Percentiles rank a stretch among this genome's conserved stretches.
These are phyloP conservation scores for Starmerella gropengiesseri DNA, from an alignment of 805 yeast genomes.

Conservation along the genomic window DNA sequence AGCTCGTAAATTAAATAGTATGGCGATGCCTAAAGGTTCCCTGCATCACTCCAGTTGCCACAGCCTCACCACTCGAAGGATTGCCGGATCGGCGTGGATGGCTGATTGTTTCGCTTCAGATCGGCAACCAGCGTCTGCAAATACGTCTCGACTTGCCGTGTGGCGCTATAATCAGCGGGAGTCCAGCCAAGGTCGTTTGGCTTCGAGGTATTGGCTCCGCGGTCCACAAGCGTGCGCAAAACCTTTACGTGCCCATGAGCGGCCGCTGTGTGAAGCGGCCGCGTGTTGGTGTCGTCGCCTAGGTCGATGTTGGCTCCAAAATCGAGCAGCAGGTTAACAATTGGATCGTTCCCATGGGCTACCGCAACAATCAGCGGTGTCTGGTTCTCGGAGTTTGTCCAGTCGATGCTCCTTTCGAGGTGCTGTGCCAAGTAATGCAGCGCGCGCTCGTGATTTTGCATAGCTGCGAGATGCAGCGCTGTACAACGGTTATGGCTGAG, in stretches of 20 bases:
- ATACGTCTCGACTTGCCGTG: slow-evolving; percentile 40
- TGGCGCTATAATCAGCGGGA: slow-evolving; percentile 50
- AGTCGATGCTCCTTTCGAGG: slow-evolving; percentile 47
- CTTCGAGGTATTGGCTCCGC: slow-evolving; percentile 39
- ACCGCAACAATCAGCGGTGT: slow-evolving; percentile 56
- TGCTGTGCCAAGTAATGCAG: slow-evolving; percentile 62
- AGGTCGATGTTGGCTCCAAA: slow-evolving; percentile 68
- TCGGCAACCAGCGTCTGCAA: slow-evolving; percentile 28
- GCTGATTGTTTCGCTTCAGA: slow-evolving; percentile 14
- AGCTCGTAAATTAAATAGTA: too few relatives aligned
- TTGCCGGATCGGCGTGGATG: slow-evolving; percentile 16
- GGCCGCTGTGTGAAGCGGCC: slow-evolving; percentile 76
- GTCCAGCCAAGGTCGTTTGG: slow-evolving; percentile 53
- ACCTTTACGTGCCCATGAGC: slow-evolving; percentile 55
- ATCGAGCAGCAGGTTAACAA: slow-evolving; percentile 53
- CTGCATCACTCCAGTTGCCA: too few relatives aligned
- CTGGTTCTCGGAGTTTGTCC: slow-evolving; percentile 39
- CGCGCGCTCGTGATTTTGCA: slow-evolving; percentile 56
- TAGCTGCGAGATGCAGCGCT: slow-evolving; percentile 59
- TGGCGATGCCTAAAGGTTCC: too few relatives aligned
- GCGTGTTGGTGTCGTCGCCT: slow-evolving; percentile 63
- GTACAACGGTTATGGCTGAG: slow-evolving; percentile 48
- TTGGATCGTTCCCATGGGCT: slow-evolving; percentile 46
- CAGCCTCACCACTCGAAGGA: slow-evolving; percentile 17
- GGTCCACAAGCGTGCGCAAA: slow-evolving; percentile 40